Conservation (phyloP, 345 rosid genomes). For the Pistacia atlantica region DNA sequence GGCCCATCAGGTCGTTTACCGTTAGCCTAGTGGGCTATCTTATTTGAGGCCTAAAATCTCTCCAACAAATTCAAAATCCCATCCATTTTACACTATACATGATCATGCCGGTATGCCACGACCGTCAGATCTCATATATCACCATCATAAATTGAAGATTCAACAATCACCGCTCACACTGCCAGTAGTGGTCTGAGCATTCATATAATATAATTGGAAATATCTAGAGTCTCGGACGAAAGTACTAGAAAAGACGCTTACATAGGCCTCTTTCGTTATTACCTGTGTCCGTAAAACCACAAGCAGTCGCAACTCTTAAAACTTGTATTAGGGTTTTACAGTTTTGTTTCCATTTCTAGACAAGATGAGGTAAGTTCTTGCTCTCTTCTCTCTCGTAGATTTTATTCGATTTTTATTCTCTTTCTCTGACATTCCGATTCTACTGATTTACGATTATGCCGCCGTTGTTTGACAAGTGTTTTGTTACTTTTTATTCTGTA, state of each 20-base stretch:
- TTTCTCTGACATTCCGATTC: background rate
- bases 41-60: background rate
- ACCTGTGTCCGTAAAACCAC: background rate
- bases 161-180: background rate
- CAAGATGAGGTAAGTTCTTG: slow-evolving; percentile 41
- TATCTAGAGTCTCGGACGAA: slow-evolving; percentile 9
- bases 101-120: background rate
- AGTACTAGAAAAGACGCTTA: slow-evolving; percentile 18
- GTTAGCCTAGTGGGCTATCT: background rate
- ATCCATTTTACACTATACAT: background rate
- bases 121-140: background rate
- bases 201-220: background rate
- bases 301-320: background rate
- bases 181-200: background rate
- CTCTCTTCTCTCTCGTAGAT: background rate
- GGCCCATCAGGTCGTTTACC: too few relatives aligned
- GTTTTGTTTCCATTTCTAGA: slow-evolving; percentile 20
- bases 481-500: background rate
- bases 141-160: background rate
- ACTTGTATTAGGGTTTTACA: slow-evolving; percentile 40
- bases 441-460: slow-evolving; percentile 11
- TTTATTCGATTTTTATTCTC: background rate
- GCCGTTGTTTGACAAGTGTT: background rate
- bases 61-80: background rate
- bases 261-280: background rate